Conservation (phyloP, 139 green algal genomes). For the Volvox reticuliferus region DNA sequence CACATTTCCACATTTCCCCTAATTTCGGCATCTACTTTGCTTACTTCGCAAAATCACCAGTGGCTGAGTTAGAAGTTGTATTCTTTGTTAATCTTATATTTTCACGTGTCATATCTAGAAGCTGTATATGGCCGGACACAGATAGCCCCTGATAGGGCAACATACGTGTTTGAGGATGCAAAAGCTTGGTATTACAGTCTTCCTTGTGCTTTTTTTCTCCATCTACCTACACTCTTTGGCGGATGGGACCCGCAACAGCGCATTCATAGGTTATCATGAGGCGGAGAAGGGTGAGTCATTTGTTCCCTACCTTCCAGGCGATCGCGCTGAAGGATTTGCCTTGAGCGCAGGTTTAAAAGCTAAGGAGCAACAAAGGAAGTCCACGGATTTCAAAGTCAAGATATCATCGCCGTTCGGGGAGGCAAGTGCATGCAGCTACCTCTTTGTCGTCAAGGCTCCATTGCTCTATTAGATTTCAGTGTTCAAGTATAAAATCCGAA, state of each 20-base stretch:
- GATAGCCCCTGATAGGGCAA: background rate
- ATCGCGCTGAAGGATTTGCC: background rate
- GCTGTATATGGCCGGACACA: background rate
- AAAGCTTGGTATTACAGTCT: background rate
- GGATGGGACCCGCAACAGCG: background rate
- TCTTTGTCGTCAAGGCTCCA: background rate
- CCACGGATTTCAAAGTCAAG: background rate
- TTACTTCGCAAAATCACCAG: too few species aligned
- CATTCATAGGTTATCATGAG: conserved; percentile 45
- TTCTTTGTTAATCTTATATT: too few species aligned
- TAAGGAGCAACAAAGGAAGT: background rate
- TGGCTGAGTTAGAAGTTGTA: too few species aligned
- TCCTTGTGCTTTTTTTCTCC: background rate
- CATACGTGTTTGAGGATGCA: background rate
- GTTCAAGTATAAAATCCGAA: too few species aligned
- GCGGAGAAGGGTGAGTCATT: background rate
- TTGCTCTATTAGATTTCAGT: too few species aligned
- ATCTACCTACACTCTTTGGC: background rate
- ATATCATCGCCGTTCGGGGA: conserved; percentile 9
- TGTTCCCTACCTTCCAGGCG: background rate
- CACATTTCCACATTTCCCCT: too few species aligned
- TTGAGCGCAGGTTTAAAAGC: background rate
- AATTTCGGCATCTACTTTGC: too few species aligned
- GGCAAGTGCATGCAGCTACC: conserved; percentile 10
- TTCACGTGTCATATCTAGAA: background rate